Evolutionary conservation across 805 yeast species (phyloP).

Genomic region (Dipodascus albidus): DNA sequence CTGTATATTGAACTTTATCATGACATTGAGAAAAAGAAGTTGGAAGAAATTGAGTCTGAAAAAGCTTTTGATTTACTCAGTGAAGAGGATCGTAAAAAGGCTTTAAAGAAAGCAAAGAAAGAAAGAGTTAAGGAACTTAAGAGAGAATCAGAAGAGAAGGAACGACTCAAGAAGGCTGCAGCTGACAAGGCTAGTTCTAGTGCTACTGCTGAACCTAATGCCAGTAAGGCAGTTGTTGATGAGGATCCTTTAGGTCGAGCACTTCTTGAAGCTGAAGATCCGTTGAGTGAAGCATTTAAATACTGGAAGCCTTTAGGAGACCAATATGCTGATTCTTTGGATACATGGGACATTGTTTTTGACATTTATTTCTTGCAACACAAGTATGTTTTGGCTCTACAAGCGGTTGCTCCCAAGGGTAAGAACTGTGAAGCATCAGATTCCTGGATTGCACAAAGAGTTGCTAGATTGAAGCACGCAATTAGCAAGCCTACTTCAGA

Average conservation of each 20-base stretch:
- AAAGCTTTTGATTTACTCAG: conserved; percentile 18
- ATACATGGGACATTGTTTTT: conserved; percentile 36
- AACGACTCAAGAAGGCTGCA: conserved; percentile 12
- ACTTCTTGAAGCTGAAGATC: conserved; percentile 26
- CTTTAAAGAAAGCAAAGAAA: conserved; percentile 32
- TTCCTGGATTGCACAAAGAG: conserved; percentile 22
- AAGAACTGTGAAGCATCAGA: conserved; percentile 26
- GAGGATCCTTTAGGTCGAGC: conserved; percentile 40
- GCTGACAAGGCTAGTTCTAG: conserved; percentile 3
- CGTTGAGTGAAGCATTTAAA: conserved; percentile 33
- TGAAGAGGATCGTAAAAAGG: conserved; percentile 23
- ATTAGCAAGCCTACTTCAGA: conserved; percentile 24
- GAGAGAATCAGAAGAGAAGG: conserved; percentile 32
- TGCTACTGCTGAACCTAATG: background rate
- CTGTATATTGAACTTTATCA: conserved; percentile 37
- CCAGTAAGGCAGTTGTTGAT: conserved; percentile 12
- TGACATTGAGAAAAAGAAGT: conserved; percentile 6
- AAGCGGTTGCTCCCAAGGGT: conserved; percentile 36
- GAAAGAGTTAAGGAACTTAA: conserved; percentile 35
- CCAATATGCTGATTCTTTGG: conserved; percentile 19
- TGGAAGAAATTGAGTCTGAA: conserved; percentile 6
- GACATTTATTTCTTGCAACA: conserved; percentile 33
- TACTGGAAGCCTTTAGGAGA: conserved; percentile 28
- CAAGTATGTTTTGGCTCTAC: conserved; percentile 42
- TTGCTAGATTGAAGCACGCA: conserved; percentile 25